A percentile compares a stretch with the other conserved stretches of the same genome.
Conservation (phyloP, 768 basidiomycete species). For the Hortiboletus flavorubellus region DNA sequence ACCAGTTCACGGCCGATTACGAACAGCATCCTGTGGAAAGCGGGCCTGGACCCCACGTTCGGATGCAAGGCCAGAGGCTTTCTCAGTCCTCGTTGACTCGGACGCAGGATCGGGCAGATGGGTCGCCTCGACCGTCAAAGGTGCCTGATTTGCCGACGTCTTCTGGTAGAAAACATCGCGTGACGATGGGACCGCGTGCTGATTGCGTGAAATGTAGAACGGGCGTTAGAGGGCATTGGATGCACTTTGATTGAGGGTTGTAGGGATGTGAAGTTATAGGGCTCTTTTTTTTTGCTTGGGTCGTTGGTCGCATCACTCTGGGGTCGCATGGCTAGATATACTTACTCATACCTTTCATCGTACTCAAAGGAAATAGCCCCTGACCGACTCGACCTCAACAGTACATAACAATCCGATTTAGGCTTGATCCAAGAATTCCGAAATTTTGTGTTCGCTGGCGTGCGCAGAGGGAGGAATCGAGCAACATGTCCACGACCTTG, state of each 20-base stretch:
- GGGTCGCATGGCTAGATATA: too few species aligned
- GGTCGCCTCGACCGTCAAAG: conserved; percentile 17
- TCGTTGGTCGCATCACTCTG: too few species aligned
- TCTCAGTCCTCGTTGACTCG: conserved; percentile 2
- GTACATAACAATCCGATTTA: conserved; percentile 25
- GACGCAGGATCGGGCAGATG: conserved; percentile 13
- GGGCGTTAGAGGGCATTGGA: conserved; percentile 68
- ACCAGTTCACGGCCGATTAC: conserved; percentile 4
- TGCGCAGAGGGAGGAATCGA: neutral
- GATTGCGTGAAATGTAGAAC: conserved; percentile 66
- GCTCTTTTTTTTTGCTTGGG: too few species aligned
- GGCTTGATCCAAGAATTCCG: neutral
- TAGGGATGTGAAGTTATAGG: neutral
- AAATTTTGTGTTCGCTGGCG: conserved; percentile 9
- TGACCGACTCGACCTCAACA: conserved; percentile 13
- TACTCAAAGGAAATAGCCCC: neutral
- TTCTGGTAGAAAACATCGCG: conserved; percentile 40
- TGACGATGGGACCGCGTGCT: conserved; percentile 69
- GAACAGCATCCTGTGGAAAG: conserved; percentile 1
- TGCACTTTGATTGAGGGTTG: conserved; percentile 53
- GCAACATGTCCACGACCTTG: conserved; percentile 76
- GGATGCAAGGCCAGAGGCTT: neutral
- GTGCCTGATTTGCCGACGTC: conserved; percentile 11
- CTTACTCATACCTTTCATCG: too few species aligned
- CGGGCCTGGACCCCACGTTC: neutral